A percentile compares a stretch with the other conserved stretches of the same genome.
These are phyloP conservation scores for Sergeia podlipaevii DNA, from an alignment of 208 protist species.

Conservation along the genomic window DNA sequence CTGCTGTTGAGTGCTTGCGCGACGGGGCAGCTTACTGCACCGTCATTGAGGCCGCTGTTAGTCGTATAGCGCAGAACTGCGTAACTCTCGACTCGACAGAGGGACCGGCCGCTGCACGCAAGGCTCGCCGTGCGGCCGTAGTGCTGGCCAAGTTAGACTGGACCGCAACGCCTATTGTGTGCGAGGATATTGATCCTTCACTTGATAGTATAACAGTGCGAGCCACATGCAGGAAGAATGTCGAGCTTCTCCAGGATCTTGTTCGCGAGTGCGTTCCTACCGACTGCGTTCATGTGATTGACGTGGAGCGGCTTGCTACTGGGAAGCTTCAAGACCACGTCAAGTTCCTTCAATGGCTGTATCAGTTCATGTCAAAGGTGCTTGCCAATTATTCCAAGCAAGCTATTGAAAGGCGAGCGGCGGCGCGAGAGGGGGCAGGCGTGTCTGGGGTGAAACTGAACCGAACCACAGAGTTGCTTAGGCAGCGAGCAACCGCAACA, in stretches of 20 bases:
- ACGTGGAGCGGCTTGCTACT: constrained; percentile 50
- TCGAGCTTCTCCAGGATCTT: constrained; percentile 65
- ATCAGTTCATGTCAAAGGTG: constrained; percentile 71
- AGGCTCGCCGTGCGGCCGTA: constrained; percentile 18
- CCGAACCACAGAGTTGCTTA: constrained; percentile 13
- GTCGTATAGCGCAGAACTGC: constrained; percentile 62
- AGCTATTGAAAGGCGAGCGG: constrained; percentile 29
- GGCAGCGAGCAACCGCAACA: not conserved
- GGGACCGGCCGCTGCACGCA: constrained; percentile 11
- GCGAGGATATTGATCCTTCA: constrained; percentile 51
- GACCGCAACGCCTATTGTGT: constrained; percentile 50
- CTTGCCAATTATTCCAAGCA: constrained; percentile 60
- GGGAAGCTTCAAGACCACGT: constrained; percentile 87
- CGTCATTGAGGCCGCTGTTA: constrained; percentile 61
- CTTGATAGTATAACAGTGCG: constrained; percentile 45
- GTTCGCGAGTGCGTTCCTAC: constrained; percentile 48
- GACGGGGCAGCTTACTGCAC: constrained; percentile 83
- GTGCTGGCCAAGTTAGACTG: constrained; percentile 46
- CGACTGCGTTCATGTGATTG: constrained; percentile 40
- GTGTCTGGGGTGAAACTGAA: constrained; percentile 64
- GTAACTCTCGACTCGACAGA: constrained; percentile 20
- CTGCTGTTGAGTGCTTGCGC: constrained; percentile 70
- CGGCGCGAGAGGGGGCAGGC: constrained; percentile 3
- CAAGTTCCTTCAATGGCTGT: constrained; percentile 69
- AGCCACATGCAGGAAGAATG: constrained; percentile 52